These are phyloP conservation scores for Vitis hybrid DNA, from an alignment of 177 flowering plant genomes.

Conservation along the genomic window DNA sequence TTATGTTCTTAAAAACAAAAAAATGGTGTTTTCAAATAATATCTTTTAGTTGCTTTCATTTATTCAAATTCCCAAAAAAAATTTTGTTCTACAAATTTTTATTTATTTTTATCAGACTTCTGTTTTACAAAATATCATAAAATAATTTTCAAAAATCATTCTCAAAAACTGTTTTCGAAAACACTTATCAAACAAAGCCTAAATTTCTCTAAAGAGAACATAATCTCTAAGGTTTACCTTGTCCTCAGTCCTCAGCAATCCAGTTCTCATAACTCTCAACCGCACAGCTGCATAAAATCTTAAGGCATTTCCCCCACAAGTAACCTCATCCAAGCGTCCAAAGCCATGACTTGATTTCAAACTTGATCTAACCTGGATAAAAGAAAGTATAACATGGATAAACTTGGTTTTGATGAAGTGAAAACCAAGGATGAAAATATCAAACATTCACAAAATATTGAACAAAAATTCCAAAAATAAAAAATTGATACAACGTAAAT, in stretches of 20 bases:
- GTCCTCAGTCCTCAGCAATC: conserved; percentile 49
- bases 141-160: neutral
- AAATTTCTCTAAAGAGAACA: neutral
- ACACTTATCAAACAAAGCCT: neutral
- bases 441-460: no score
- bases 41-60: no score
- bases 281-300: conserved; percentile 81
- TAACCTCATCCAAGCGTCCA: conserved; percentile 47
- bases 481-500: no score
- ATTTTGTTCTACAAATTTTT: no score
- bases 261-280: conserved; percentile 53
- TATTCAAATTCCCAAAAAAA: no score
- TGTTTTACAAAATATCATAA: no score
- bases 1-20: no score
- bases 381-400: neutral
- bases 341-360: conserved; percentile 30
- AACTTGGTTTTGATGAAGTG: no score
- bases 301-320: conserved; percentile 89
- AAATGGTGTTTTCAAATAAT: no score
- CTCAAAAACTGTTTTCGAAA: neutral
- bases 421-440: no score
- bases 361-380: conserved; percentile 53
- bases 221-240: conserved; percentile 38
- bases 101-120: no score
- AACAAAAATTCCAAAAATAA: no score